Percentiles rank a stretch among this genome's conserved stretches.
Evolutionary conservation across 2,329 filamentous ascomycete species (phyloP).

Genomic region (Colletotrichum salicis): DNA sequence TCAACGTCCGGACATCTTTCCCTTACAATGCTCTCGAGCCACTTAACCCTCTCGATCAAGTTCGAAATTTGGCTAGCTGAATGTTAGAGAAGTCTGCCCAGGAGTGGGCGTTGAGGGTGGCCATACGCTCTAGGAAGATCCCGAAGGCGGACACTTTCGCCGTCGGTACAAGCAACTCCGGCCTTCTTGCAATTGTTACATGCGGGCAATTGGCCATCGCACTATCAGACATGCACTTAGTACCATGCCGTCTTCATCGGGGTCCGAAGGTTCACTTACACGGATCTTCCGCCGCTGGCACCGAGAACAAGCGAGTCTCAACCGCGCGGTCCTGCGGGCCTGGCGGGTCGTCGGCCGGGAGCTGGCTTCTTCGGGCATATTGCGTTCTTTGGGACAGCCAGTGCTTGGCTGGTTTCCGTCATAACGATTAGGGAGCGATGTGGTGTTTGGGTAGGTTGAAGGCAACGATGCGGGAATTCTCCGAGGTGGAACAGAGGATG

Average conservation of each 20-base stretch:
- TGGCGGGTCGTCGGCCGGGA: conserved; percentile 34
- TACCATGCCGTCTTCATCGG: background rate
- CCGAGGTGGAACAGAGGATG: conserved; percentile 18
- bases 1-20: conserved; percentile 55
- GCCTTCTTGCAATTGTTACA: conserved; percentile 58
- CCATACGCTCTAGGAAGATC: conserved; percentile 55
- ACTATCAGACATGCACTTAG: conserved; percentile 45
- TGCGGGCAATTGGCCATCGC: conserved; percentile 54
- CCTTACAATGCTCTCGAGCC: conserved; percentile 57
- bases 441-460: conserved; percentile 4
- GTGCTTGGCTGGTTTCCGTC: background rate
- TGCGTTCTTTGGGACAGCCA: background rate
- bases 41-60: conserved; percentile 54
- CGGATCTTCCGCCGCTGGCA: conserved; percentile 63
- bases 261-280: conserved; percentile 41
- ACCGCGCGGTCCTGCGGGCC: conserved; percentile 40
- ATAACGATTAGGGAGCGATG: background rate
- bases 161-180: conserved; percentile 53
- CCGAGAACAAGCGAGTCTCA: conserved; percentile 39
- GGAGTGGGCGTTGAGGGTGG: too few species aligned
- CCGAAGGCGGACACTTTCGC: conserved; percentile 51
- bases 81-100: background rate
- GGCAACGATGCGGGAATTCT: conserved; percentile 18
- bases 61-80: conserved; percentile 41
- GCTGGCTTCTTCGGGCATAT: conserved; percentile 23